Conservation (phyloP, 305 asterid species). For the Lippia alba region DNA sequence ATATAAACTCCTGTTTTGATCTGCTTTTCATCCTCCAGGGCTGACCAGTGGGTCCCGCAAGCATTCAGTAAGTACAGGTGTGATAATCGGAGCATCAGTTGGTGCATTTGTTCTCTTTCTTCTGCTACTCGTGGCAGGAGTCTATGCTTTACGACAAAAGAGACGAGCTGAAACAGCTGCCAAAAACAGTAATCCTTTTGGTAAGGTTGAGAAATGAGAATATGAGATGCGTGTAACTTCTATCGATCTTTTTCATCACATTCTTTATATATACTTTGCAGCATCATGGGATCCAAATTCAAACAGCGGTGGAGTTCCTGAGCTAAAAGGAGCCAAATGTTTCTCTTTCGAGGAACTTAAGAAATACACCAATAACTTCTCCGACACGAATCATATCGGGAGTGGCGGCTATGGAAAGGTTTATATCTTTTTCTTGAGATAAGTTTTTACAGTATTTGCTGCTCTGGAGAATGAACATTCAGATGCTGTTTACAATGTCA, state of each 20-base stretch:
- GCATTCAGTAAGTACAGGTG: conserved; percentile 38
- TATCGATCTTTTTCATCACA: conserved; percentile 12
- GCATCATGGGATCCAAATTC: conserved; percentile 59
- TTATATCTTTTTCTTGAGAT: neutral
- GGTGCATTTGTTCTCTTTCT: conserved; percentile 67
- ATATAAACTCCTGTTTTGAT: neutral
- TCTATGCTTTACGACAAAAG: conserved; percentile 72
- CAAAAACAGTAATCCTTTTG: conserved; percentile 75
- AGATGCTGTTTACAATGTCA: neutral
- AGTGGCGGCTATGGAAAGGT: conserved; percentile 78
- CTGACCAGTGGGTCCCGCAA: conserved; percentile 37
- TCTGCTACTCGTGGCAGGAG: conserved; percentile 57
- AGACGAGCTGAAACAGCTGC: conserved; percentile 66
- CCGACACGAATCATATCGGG: conserved; percentile 51
- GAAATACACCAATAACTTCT: conserved; percentile 60
- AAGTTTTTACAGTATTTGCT: neutral
- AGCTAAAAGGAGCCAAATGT: conserved; percentile 59
- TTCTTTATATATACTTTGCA: conserved; percentile 38
- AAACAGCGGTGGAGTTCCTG: conserved; percentile 62
- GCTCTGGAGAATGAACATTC: neutral
- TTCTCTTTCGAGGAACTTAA: conserved; percentile 65
- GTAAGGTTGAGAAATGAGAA: conserved; percentile 42
- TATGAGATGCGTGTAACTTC: conserved; percentile 10
- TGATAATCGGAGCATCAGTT: conserved; percentile 71
- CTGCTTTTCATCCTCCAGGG: conserved; percentile 37